Base-by-base conservation (phyloP, 345 rosid species). In the Eucalyptus rudis region DNA sequence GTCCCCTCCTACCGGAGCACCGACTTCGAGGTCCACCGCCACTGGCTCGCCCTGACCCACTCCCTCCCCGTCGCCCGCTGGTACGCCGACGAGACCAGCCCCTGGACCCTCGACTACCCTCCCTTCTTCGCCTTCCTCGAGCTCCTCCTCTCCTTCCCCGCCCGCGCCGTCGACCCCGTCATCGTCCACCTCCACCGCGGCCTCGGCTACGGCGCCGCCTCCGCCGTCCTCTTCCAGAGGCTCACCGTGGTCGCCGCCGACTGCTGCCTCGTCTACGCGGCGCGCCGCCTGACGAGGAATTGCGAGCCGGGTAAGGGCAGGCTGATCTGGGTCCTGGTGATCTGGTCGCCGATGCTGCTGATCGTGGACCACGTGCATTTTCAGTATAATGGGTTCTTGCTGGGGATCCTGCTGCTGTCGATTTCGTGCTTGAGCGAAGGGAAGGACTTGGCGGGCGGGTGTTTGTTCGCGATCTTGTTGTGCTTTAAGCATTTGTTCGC, bases 401-500 rank as follows among this genome's bases (percentile, higher is more conserved):
- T 98, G 49, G 99, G 99, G 24, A 92, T 91, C 94, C 31, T 97
- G 92, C 89, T 98, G 93, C 87, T 97, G 89, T 97, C 99, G 27
- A 91, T 98, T 91, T 98, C 99, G 29, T 98, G 71, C 92, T 89
- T 98, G 88, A 93, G 91, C 86, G 96, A 97, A 81, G 97, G 97
- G 89, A 94, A 94, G 91, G 98, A 98, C 93, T 87, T 97, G 90
- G 86, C 94, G 87, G 99, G 99, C 86, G 99, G 98, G 19, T 94
- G 96, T 83, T 36, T 95, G 10, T 98, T 98, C 85, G 96, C 97
- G 2, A 93, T 95, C 59, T 90, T 98, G 86, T 89, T 98, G 85
- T 98, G 99, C 86, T 98, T 98, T 66, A 98, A 98, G 92, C 99
- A 98, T 89, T 93, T 98, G 93, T 98, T 96, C 90, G 99, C 99